Evolutionary conservation across 2,329 filamentous ascomycete genomes (phyloP).

Genomic region (Botrytis aclada): DNA sequence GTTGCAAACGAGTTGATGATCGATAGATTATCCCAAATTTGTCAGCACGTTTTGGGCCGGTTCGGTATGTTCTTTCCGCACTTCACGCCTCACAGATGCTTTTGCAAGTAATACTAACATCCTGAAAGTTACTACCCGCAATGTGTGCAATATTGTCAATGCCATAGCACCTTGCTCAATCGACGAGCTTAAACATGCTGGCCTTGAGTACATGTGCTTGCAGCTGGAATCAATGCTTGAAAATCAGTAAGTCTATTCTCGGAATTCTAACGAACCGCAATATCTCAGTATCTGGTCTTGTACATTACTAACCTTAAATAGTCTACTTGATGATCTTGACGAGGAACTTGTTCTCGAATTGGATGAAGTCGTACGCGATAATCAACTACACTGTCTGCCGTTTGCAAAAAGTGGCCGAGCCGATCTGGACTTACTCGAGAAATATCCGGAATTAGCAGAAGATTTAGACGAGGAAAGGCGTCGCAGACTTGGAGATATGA

Average conservation of each 20-base stretch:
- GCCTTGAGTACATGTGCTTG: conserved; percentile 85
- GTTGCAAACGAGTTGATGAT: conserved; percentile 95
- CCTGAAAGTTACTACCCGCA: conserved; percentile 68
- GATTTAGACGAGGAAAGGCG: conserved; percentile 68
- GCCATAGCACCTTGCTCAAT: conserved; percentile 81
- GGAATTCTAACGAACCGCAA: too few species aligned
- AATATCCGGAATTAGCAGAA: conserved; percentile 42
- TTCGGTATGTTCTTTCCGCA: conserved; percentile 53
- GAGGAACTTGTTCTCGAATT: conserved; percentile 78
- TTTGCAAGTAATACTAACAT: conserved; percentile 25
- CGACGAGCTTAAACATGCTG: conserved; percentile 80
- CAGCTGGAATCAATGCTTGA: conserved; percentile 91
- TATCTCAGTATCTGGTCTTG: background rate
- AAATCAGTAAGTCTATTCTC: conserved; percentile 52
- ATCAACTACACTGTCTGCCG: conserved; percentile 75
- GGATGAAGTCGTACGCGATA: conserved; percentile 74
- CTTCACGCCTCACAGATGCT: background rate
- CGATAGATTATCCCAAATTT: conserved; percentile 83
- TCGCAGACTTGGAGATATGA: conserved; percentile 72
- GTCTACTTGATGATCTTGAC: conserved; percentile 77
- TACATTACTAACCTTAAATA: conserved; percentile 5
- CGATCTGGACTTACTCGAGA: conserved; percentile 61
- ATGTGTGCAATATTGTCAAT: conserved; percentile 81
- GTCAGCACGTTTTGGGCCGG: conserved; percentile 76
- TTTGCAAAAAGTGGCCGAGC: conserved; percentile 73